Evolutionary conservation across 1,139 yeast genomes (phyloP).

Genomic region (Blastobotrys indianensis): DNA sequence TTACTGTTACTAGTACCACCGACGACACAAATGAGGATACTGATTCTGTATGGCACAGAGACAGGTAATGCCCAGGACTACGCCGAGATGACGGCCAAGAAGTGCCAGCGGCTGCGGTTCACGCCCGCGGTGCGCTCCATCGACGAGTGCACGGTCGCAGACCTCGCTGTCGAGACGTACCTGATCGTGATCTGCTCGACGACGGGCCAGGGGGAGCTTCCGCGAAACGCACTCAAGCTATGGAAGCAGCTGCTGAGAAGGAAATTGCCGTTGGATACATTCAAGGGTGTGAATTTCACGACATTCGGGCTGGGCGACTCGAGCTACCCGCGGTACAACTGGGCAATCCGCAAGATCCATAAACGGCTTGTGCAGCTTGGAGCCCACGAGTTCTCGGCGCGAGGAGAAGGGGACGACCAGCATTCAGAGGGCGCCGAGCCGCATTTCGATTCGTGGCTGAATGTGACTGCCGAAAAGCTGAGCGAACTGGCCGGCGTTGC

Average conservation of each 20-base stretch:
- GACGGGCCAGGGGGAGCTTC: conserved; percentile 94
- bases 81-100: conserved; percentile 58
- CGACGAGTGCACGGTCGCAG: conserved; percentile 52
- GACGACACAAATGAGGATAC: too few species aligned
- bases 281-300: conserved; percentile 58
- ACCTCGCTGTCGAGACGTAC: conserved; percentile 31
- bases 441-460: conserved; percentile 70
- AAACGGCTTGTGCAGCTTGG: conserved; percentile 76
- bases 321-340: conserved; percentile 77
- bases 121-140: conserved; percentile 42
- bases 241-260: conserved; percentile 69
- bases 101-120: conserved; percentile 52
- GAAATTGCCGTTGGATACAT: conserved; percentile 52
- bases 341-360: conserved; percentile 79
- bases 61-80: conserved; percentile 90
- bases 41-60: conserved; percentile 82
- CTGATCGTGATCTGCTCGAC: conserved; percentile 77
- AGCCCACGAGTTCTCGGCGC: conserved; percentile 58
- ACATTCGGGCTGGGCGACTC: conserved; percentile 95
- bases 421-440: conserved; percentile 75
- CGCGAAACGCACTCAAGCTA: conserved; percentile 64
- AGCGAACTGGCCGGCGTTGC: conserved; percentile 26
- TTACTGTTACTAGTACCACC: too few species aligned
- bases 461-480: conserved; percentile 43
- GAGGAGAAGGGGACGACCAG: conserved; percentile 90